Evolutionary conservation across 1,139 yeast genomes (phyloP).

Genomic region (Kodamaea suecica): DNA sequence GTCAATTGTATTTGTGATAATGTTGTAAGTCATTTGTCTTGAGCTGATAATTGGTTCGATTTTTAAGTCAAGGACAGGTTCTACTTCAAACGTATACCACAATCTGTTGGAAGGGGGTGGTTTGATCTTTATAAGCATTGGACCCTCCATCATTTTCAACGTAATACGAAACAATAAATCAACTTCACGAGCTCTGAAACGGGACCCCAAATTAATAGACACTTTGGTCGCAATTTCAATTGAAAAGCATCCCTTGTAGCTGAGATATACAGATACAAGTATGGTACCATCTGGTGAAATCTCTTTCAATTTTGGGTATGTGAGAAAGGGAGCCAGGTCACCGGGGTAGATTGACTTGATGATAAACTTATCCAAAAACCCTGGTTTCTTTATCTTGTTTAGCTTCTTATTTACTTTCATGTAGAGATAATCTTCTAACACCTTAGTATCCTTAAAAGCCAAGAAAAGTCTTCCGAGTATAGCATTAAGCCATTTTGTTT

Average conservation of each 20-base stretch:
- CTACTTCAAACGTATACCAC: conserved; percentile 85
- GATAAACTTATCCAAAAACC: conserved; percentile 77
- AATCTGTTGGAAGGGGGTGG: conserved; percentile 88
- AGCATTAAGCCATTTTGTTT: conserved; percentile 90
- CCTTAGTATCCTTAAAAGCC: conserved; percentile 68
- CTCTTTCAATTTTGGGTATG: conserved; percentile 66
- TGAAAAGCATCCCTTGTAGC: conserved; percentile 71
- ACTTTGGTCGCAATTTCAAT: conserved; percentile 79
- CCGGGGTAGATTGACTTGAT: conserved; percentile 77
- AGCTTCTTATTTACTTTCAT: conserved; percentile 67
- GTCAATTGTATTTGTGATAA: conserved; percentile 78
- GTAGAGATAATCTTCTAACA: conserved; percentile 55
- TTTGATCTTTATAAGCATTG: conserved; percentile 63
- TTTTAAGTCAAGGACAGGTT: conserved; percentile 70
- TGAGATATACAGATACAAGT: conserved; percentile 57
- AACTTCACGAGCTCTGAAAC: conserved; percentile 77
- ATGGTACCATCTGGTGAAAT: conserved; percentile 80
- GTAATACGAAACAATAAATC: conserved; percentile 72
- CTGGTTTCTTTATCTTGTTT: conserved; percentile 78
- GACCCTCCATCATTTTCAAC: conserved; percentile 68
- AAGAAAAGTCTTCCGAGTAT: conserved; percentile 77
- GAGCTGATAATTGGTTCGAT: conserved; percentile 90
- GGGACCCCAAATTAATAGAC: conserved; percentile 66
- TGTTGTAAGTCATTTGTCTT: conserved; percentile 69
- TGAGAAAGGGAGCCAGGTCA: conserved; percentile 71